Evolutionary conservation across 176 grass and related monocot genomes (phyloP).

Genomic region (Leersia perrieri): DNA sequence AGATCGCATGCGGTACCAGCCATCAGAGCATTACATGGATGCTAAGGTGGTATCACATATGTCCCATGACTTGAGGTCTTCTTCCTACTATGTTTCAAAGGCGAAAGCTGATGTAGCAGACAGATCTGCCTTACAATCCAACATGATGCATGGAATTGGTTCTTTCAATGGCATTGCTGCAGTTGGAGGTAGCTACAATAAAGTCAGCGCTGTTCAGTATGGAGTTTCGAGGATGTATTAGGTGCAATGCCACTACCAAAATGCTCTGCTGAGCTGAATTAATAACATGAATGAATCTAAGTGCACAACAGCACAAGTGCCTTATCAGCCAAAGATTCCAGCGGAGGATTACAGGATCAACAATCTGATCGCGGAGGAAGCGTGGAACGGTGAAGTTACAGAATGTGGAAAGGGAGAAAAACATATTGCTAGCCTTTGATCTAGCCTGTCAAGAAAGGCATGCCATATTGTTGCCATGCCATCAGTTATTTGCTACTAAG

Average conservation of each 20-base stretch:
- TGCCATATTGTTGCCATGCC: background rate
- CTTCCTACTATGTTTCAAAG: conserved; percentile 54
- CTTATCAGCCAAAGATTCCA: background rate
- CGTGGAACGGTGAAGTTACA: conserved; percentile 1
- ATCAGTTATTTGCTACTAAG: conserved; percentile 18
- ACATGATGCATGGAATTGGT: conserved; percentile 57
- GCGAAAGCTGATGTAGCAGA: conserved; percentile 51
- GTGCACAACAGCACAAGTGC: conserved; percentile 9
- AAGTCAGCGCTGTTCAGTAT: conserved; percentile 65
- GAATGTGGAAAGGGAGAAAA: background rate
- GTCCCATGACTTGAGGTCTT: conserved; percentile 55
- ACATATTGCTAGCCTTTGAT: conserved; percentile 5
- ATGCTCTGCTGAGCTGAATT: conserved; percentile 23
- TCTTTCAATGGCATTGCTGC: conserved; percentile 70
- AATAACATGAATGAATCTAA: conserved; percentile 26
- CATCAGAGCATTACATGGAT: conserved; percentile 55
- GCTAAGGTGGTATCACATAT: conserved; percentile 49
- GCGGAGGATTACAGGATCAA: background rate
- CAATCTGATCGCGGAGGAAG: conserved; percentile 15
- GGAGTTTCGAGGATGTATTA: conserved; percentile 89
- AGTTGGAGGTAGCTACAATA: conserved; percentile 59
- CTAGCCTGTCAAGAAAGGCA: conserved; percentile 1
- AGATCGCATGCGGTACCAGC: conserved; percentile 57
- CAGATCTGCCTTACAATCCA: conserved; percentile 47
- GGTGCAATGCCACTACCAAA: conserved; percentile 21